Evolutionary conservation across 2,329 filamentous ascomycete genomes (phyloP).

Genomic region (Colletotrichum spinosum): DNA sequence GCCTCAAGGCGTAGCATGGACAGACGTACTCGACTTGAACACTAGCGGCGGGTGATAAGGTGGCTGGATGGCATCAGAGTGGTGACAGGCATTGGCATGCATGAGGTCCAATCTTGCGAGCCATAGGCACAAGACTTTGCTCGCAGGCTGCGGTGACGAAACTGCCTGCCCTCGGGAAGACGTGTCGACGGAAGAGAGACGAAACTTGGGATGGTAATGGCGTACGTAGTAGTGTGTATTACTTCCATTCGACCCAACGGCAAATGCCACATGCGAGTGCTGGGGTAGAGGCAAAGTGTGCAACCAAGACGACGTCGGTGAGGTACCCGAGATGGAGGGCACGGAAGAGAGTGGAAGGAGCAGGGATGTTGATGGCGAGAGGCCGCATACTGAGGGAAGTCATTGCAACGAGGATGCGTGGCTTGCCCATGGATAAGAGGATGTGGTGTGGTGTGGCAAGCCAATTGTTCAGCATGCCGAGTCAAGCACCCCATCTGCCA

Average conservation of each 20-base stretch:
- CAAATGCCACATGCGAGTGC: constrained; percentile 23
- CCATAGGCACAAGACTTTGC: constrained; percentile 7
- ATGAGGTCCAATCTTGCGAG: constrained; percentile 24
- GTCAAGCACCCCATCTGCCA: constrained; percentile 20
- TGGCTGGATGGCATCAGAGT: constrained; percentile 33
- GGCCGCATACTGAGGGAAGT: constrained; percentile 11
- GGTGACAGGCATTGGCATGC: constrained; percentile 31
- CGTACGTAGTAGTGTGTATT: constrained; percentile 11
- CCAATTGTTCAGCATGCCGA: constrained; percentile 10
- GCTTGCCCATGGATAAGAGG: constrained; percentile 15
- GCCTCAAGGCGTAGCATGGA: constrained; percentile 24
- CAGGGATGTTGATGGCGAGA: constrained; percentile 12
- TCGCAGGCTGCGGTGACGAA: constrained; percentile 23
- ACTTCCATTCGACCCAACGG: constrained; percentile 6
- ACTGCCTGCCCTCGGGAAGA: constrained; percentile 15
- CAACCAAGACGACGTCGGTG: constrained; percentile 21
- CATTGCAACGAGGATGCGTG: constrained; percentile 18
- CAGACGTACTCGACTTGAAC: constrained; percentile 4
- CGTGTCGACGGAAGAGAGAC: constrained; percentile 1
- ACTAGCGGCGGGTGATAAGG: constrained; percentile 30
- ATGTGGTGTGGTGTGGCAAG: constrained; percentile 25
- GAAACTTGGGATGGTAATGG: constrained; percentile 7
- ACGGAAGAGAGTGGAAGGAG: constrained; percentile 25
- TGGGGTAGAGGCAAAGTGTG: constrained; percentile 21
- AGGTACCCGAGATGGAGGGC: constrained; percentile 31